Evolutionary conservation across 345 rosid species (phyloP).

Genomic region (Lumnitzera racemosa): DNA sequence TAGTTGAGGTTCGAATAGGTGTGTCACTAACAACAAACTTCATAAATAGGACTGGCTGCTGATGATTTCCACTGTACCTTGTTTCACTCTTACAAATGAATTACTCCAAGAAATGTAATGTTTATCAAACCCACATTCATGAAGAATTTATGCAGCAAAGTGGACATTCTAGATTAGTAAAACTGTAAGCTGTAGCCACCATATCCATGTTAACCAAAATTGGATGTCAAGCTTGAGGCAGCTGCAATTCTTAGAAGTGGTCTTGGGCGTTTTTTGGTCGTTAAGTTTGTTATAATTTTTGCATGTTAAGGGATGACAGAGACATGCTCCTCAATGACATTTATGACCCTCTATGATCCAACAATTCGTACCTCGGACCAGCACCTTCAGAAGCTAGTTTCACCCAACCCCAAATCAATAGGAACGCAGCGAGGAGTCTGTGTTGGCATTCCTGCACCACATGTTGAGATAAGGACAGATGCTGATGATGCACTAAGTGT

Average conservation of each 20-base stretch:
- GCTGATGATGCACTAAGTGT: conserved; percentile 29
- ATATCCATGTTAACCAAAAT: too few species aligned
- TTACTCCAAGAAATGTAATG: too few species aligned
- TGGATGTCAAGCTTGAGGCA: neutral
- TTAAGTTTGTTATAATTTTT: conserved; percentile 6
- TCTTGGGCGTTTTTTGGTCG: neutral
- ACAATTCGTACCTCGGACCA: conserved; percentile 13
- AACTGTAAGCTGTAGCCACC: too few species aligned
- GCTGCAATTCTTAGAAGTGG: too few species aligned
- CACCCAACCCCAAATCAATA: conserved; percentile 6
- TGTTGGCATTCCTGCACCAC: conserved; percentile 81
- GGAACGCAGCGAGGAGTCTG: conserved; percentile 46
- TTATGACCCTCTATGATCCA: conserved; percentile 54
- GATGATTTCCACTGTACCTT: too few species aligned
- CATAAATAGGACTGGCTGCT: too few species aligned
- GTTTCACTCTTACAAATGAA: too few species aligned
- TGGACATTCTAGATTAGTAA: too few species aligned
- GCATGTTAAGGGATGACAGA: conserved; percentile 71
- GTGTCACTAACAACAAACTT: too few species aligned
- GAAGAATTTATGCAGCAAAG: too few species aligned
- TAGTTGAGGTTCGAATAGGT: too few species aligned
- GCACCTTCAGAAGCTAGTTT: conserved; percentile 13
- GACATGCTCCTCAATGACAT: conserved; percentile 72
- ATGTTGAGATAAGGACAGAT: conserved; percentile 53
- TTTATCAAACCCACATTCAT: too few species aligned